A percentile compares a stretch with the other conserved stretches of the same genome.
Evolutionary conservation across 352 stramenopile genomes (phyloP).

Genomic region (Phytopythium oedochilum): DNA sequence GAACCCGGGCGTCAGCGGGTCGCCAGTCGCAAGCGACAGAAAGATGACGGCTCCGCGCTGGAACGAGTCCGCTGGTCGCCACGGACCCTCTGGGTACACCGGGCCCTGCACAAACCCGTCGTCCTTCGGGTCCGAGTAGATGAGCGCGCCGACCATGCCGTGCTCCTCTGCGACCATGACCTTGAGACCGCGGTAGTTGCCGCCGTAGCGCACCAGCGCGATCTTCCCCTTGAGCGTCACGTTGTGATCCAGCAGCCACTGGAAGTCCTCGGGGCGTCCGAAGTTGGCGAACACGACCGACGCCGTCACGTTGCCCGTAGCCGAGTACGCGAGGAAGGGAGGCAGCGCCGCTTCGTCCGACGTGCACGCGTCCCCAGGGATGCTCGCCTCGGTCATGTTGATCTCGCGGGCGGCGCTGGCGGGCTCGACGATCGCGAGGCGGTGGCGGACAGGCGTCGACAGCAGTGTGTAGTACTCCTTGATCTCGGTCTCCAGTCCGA

Average conservation of each 20-base stretch:
- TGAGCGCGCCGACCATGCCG: constrained; percentile 51
- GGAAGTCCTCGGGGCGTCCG: constrained; percentile 62
- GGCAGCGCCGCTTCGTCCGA: constrained; percentile 41
- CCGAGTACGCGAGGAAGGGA: constrained; percentile 76
- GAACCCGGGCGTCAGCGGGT: constrained; percentile 38
- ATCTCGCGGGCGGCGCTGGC: constrained; percentile 19
- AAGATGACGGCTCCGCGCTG: constrained; percentile 67
- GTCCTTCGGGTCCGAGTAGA: constrained; percentile 72
- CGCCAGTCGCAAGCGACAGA: constrained; percentile 50
- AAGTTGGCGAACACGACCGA: constrained; percentile 85
- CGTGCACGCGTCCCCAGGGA: constrained; percentile 58
- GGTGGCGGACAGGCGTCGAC: constrained; percentile 42
- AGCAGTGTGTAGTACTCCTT: constrained; percentile 56
- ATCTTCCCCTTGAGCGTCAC: constrained; percentile 76
- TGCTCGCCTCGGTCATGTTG: constrained; percentile 40
- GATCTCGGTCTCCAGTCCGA: constrained; percentile 48
- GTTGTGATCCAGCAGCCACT: constrained; percentile 40
- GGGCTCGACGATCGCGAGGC: constrained; percentile 25
- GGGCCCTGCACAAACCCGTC: constrained; percentile 53
- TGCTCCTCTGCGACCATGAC: constrained; percentile 56
- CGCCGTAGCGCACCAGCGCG: constrained; percentile 78
- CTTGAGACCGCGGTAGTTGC: constrained; percentile 56
- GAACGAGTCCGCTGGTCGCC: constrained; percentile 43
- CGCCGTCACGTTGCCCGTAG: constrained; percentile 53
- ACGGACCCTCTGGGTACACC: constrained; percentile 62